Base-by-base conservation (phyloP, 2,329 filamentous ascomycete species). In the Endothia cerciana region DNA sequence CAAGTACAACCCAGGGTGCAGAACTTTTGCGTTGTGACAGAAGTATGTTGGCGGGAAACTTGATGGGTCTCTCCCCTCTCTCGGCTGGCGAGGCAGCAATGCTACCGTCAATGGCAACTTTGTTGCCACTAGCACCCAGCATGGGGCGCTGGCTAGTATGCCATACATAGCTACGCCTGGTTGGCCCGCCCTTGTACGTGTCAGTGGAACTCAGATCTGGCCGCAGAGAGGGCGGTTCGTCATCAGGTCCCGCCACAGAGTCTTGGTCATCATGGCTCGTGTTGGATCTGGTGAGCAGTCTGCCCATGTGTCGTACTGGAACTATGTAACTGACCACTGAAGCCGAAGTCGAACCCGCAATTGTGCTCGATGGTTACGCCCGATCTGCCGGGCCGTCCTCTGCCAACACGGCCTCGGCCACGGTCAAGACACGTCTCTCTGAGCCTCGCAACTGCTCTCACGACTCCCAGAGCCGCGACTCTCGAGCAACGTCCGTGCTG, bases 281-380 rank as follows among this genome's bases (percentile, higher is more conserved):
- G 13, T 15, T 43, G 41, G 19, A 43, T n/a, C 41, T 43, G 41
- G 41, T 43, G 41, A 43, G 41, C 41, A 43, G 1, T 8, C 41
- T 43, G 41, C 41, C 41, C 41, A n/a, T 11, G 13, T 43, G 1
- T 43, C 41, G 0, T 0, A 43, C 13, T 43, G 53, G 77, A 76
- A 66, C 79, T 79, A 64, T 78, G 74, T 58, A 79, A 79, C 62
- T 79, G 41, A 43, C 19, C 41, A 15, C 41, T 15, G 41, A 43
- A 15, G 41, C 41, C 13, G 41, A 19, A 36, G 33, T 36, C 15
- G 41, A 43, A 43, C 19, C 41, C 8, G 41, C 41, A 43, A 15
- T 43, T 36, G 10, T 36, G 4, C 33, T 10, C n/a, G n/a, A n/a
- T n/a, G n/a, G n/a, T 36, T 36, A 13, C 19, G 41, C 10, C 41